Evolutionary conservation across 106 monocot species (phyloP), one percentile per base, ranked within the genome.

Genomic region (Posidonia australis): DNA sequence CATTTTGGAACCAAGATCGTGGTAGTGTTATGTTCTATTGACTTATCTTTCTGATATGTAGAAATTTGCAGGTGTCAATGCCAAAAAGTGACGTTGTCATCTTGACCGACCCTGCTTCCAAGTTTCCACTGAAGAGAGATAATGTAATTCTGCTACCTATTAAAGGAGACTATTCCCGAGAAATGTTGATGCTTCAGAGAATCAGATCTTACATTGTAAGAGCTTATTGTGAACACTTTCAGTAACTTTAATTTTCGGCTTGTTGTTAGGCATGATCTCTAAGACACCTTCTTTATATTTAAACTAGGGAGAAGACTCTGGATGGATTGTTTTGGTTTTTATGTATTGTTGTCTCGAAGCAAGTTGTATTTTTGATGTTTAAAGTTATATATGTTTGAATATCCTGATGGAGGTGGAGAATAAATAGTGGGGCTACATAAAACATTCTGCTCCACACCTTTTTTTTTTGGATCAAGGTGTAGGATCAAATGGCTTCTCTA

Each of bases 191-290:
- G 94, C 80, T 96, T 76, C 94, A 96, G 43, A 86, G 94, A 57
- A 90, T 90, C 65, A 86, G 46, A 66, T 90, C 87, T 60, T 96
- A 96, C 76, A 82, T 96, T 76, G 94, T 96, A 78, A 86, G 90
- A 63, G 23, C 19, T 31, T 36, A 22, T 62, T 42, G 29, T 24
- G 12, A 10, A 26, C 28, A 18, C 26, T 30, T 28, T 5, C 23
- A 29, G 10, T 29, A 13, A 14, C 16, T 49, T 49, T 17, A 10
- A 16, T 58, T 58, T 58, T 58, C 24, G 2, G 17, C 14, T 58
- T 27, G 5, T 26, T 36, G 36, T 36, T 4, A 36, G 36, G 36
- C 7, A 36, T 36, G 2, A 7, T 36, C 36, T 36, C 7, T 36
- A 36, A 4, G 36, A 36, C 2, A 36, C 36, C 7, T 36, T 36